phyloP scores from a whole-genome alignment of 768 basidiomycete species.

The Naganishia friedmannii region DNA sequence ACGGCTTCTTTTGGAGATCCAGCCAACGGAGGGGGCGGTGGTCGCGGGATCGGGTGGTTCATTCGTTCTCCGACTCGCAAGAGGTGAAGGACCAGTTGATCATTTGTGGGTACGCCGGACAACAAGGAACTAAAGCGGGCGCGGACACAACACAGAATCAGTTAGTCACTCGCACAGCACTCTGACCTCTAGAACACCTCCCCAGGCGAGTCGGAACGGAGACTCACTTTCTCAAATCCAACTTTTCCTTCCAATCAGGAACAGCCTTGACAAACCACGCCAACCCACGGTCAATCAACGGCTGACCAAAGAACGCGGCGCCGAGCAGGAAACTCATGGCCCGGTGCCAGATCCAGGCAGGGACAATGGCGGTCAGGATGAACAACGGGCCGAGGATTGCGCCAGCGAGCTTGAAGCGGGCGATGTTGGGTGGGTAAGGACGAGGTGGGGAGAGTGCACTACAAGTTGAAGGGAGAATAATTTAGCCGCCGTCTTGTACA shows the following conservation, averaged over 20 bases:
- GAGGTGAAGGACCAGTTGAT: constrained; percentile 52
- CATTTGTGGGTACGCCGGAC: constrained; percentile 53
- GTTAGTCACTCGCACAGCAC: background rate
- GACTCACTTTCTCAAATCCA: constrained; percentile 51
- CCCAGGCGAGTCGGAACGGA: background rate
- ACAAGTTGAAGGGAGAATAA: background rate
- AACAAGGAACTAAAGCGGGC: constrained; percentile 41
- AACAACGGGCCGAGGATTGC: constrained; percentile 50
- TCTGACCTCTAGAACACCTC: background rate
- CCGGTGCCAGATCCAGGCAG: constrained; percentile 50
- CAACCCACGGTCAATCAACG: constrained; percentile 45
- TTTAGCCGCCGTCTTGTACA: too few relatives aligned
- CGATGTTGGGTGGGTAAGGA: constrained; percentile 48
- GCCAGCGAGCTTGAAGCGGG: constrained; percentile 52
- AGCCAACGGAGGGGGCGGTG: constrained; percentile 43
- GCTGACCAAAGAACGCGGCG: constrained; percentile 53
- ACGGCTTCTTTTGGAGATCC: constrained; percentile 48
- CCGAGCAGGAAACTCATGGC: constrained; percentile 51
- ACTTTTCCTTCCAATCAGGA: constrained; percentile 53
- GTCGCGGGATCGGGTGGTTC: constrained; percentile 36
- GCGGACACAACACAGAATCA: constrained; percentile 22
- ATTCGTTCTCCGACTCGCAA: constrained; percentile 51
- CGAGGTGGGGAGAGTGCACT: constrained; percentile 51
- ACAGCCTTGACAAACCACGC: constrained; percentile 46
- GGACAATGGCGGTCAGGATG: constrained; percentile 47